Conservation (phyloP, 371 early-diverging fungal species). For the Batkoa obscura region DNA sequence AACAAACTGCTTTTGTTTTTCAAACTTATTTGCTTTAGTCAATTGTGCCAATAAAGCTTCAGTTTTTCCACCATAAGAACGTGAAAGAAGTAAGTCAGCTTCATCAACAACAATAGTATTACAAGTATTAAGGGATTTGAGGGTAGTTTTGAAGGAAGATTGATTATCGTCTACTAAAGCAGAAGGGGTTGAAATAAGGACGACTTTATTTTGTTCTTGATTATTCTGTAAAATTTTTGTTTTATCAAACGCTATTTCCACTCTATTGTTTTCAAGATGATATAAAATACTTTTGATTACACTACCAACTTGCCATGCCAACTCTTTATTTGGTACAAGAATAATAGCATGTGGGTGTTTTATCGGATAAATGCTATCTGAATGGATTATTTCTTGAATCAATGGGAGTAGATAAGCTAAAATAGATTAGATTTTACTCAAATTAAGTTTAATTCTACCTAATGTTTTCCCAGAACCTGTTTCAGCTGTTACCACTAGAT, state of each 20-base stretch:
- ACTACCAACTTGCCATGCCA: not conserved
- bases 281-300: not conserved
- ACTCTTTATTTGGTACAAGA: not conserved
- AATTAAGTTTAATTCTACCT: no score
- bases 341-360: not conserved
- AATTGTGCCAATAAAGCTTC: not conserved
- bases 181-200: not conserved
- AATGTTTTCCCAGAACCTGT: slow-evolving; percentile 5
- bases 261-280: no score
- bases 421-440: no score
- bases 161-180: not conserved
- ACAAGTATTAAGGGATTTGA: not conserved
- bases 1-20: no score
- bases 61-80: not conserved
- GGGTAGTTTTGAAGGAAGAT: not conserved
- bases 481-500: slow-evolving; percentile 4
- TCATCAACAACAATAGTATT: not conserved
- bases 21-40: not conserved
- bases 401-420: not conserved
- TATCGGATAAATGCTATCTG: no score
- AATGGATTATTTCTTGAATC: not conserved
- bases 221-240: not conserved
- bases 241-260: not conserved
- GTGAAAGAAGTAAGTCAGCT: not conserved
- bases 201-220: not conserved